Base-by-base conservation (phyloP, 2,329 filamentous ascomycete genomes). In the Nemania sp. region DNA sequence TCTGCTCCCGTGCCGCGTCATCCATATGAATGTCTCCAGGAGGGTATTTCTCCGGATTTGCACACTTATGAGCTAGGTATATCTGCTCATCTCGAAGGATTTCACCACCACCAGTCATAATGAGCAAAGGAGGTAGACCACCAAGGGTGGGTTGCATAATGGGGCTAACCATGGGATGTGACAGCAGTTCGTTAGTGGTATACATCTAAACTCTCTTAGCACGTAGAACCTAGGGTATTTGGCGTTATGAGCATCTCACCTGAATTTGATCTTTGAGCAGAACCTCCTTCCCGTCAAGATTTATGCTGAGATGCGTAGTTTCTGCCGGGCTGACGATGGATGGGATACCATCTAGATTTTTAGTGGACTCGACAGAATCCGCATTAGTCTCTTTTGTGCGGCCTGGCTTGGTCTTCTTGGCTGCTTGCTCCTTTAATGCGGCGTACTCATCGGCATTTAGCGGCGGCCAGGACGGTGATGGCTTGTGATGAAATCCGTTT, bases 1-100 rank as follows among this genome's bases (percentile, higher is more conserved):
- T 75, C 13, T 84, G 80, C 3, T 86, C 84, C 22, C 85, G 85
- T 29, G 90, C 90, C 67, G 86, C 84, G 43, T 90, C 87, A 38
- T 90, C 85, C 68, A 96, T 82, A 51, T 88, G 84, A 0, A 84
- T 83, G 43, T 91, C 86, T 0, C 87, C 85, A 0, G 93, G 92
- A 0, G 91, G 87, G 74, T 97, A 98, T 67, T 88, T 87, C 26
- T 86, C 78, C 0, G 96, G 96, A 72, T 97, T 89, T 13, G 96
- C 94, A 49, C 93, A 94, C 80, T 98, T 98, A 80, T 99, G 96
- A 0, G 95, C 96, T 15, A 98, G 77, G 71, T 97, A 98, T 60
- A 98, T 93, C 77, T 98, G 96, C 80, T 99, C 96, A 75, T 99
- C 96, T 13, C 93, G 89, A 20, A 99, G 85, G 57, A 97, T 86